Percentiles rank a stretch among this genome's conserved stretches.
phyloP scores from a whole-genome alignment of 768 basidiomycete species.

The Suillus lakei region DNA sequence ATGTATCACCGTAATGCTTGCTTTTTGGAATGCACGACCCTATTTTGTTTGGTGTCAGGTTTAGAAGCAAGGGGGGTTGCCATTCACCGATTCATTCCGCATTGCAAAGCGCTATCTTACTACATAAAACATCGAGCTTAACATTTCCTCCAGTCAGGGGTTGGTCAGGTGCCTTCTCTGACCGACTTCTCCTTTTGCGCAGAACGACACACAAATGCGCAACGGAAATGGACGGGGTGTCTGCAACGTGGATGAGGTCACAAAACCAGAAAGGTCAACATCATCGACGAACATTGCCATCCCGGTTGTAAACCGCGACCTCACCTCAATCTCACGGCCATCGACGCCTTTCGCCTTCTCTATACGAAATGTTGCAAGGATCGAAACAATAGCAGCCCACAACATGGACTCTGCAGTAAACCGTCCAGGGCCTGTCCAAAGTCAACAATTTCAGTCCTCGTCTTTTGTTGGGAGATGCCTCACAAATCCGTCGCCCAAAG shows the following conservation, averaged over 20 bases:
- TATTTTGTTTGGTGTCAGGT: not conserved
- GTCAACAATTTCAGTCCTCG: not conserved
- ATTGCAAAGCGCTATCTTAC: not conserved
- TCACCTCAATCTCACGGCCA: not conserved
- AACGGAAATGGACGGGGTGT: not conserved
- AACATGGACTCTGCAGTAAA: conserved; percentile 9
- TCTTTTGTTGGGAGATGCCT: not conserved
- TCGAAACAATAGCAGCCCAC: conserved; percentile 14
- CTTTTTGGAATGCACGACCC: not conserved
- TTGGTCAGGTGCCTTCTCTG: not conserved
- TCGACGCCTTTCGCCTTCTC: not conserved
- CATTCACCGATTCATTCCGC: not conserved
- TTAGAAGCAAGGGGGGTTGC: not conserved
- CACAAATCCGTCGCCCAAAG: conserved; percentile 12
- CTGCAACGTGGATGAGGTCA: not conserved
- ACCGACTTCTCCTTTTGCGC: not conserved
- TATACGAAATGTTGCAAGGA: conserved; percentile 26
- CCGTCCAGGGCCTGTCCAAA: conserved; percentile 11
- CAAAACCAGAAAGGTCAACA: not conserved
- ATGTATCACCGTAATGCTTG: not conserved
- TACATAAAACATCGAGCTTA: not conserved
- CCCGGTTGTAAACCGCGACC: not conserved
- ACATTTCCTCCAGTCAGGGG: not conserved
- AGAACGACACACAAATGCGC: not conserved
- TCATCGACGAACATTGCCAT: not conserved